Evolutionary conservation across 2,329 filamentous ascomycete species (phyloP).

Genomic region (Hawksworthiomyces lignivorus): DNA sequence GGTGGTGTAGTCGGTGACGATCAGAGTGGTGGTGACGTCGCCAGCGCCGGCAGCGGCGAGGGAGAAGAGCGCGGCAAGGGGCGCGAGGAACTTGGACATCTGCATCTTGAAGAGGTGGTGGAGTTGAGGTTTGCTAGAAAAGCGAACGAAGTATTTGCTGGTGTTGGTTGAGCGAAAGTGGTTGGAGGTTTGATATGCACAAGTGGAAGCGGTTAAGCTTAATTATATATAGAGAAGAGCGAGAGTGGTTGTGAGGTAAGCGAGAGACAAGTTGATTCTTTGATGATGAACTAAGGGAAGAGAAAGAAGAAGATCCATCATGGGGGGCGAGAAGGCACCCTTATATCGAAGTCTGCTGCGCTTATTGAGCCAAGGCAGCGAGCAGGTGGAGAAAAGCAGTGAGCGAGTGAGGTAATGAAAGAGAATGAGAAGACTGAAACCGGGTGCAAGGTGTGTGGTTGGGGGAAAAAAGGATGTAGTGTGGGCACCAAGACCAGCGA

Average conservation of each 20-base stretch:
- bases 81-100: slow-evolving; percentile 9
- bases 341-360: slow-evolving; percentile 9
- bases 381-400: too few relatives aligned
- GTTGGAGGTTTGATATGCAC: too few relatives aligned
- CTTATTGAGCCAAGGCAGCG: slow-evolving; percentile 6
- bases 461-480: too few relatives aligned
- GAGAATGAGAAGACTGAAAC: background rate
- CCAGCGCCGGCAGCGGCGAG: background rate
- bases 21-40: slow-evolving; percentile 16
- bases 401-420: background rate
- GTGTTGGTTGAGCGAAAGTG: slow-evolving; percentile 5
- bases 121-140: background rate
- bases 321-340: slow-evolving; percentile 4
- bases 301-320: background rate
- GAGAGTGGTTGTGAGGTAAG: slow-evolving; percentile 7
- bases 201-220: background rate
- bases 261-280: slow-evolving; percentile 9
- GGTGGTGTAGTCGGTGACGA: slow-evolving; percentile 58
- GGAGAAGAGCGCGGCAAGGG: slow-evolving; percentile 12
- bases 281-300: background rate
- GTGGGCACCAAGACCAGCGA: slow-evolving; percentile 4
- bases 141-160: background rate
- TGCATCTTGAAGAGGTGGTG: slow-evolving; percentile 12
- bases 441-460: too few relatives aligned
- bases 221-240: slow-evolving; percentile 2